Conservation (phyloP, 208 protist genomes). For the Acanthamoeba sp. region DNA sequence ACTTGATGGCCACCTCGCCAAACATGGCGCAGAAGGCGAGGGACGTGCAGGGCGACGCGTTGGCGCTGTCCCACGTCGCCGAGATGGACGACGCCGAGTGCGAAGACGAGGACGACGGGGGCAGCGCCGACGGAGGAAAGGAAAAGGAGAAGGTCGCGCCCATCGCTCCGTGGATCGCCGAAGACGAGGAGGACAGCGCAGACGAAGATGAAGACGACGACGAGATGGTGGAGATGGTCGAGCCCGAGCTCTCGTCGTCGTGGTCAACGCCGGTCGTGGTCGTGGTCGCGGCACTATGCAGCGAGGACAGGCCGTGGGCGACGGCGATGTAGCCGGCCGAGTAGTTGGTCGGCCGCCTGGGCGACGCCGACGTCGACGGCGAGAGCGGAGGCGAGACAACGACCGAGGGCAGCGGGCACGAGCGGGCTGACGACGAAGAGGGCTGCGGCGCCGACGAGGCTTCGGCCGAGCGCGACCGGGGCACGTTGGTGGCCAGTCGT, state of each 20-base stretch:
- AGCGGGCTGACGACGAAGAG: neutral
- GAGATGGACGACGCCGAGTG: neutral
- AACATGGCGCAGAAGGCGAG: conserved; percentile 14
- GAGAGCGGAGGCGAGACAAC: neutral
- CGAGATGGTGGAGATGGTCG: neutral
- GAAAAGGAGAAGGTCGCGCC: neutral
- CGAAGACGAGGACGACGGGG: neutral
- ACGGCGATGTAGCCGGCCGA: neutral
- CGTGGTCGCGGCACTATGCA: neutral
- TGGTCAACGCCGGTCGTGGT: neutral
- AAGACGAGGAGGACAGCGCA: neutral
- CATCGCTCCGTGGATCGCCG: neutral
- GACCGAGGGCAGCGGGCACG: neutral
- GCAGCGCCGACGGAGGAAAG: neutral
- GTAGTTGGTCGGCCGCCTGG: neutral
- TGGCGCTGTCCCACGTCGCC: neutral
- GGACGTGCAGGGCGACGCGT: neutral
- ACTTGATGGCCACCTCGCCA: conserved; percentile 16
- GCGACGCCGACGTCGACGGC: neutral
- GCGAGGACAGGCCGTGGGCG: neutral
- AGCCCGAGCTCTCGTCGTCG: neutral
- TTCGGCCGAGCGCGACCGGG: neutral
- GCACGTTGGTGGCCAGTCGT: neutral
- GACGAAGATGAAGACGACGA: neutral
- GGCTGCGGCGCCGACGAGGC: neutral